Percentiles rank a stretch among this genome's conserved stretches.
These are phyloP conservation scores for Eleusine coracana DNA, from an alignment of 176 grass and related monocot species.

Conservation along the genomic window DNA sequence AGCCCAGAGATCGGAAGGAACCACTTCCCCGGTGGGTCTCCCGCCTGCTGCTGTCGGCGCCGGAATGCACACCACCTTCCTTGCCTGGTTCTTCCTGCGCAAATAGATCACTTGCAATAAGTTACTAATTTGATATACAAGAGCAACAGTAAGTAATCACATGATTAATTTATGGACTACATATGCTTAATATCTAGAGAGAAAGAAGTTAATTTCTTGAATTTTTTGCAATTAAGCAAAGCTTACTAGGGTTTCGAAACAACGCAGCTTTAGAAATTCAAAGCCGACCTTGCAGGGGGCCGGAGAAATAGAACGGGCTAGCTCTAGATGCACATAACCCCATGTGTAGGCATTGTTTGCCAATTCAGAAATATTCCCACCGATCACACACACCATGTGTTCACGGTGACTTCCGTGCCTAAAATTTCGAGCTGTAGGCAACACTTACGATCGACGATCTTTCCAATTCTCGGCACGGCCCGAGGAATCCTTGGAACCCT, in stretches of 20 bases:
- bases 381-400: slow-evolving; percentile 48
- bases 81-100: slow-evolving; percentile 82
- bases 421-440: slow-evolving; percentile 63
- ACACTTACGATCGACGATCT: slow-evolving; percentile 38
- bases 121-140: background rate
- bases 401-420: slow-evolving; percentile 41
- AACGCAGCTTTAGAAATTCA: slow-evolving; percentile 2
- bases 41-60: slow-evolving; percentile 64
- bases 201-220: background rate
- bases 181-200: background rate
- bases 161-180: background rate
- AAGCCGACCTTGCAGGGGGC: slow-evolving; percentile 35
- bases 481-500: slow-evolving; percentile 44
- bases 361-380: slow-evolving; percentile 53
- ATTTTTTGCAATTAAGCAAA: slow-evolving; percentile 9
- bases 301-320: slow-evolving; percentile 19
- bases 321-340: slow-evolving; percentile 38
- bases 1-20: slow-evolving; percentile 96
- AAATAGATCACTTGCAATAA: background rate
- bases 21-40: slow-evolving; percentile 69
- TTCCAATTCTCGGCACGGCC: slow-evolving; percentile 28
- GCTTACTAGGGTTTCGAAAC: slow-evolving; percentile 46
- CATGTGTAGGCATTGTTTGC: slow-evolving; percentile 39
- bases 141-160: background rate
- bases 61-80: slow-evolving; percentile 92